Evolutionary conservation across 2,329 filamentous ascomycete genomes (phyloP).

Genomic region (Aspergillus sp.): DNA sequence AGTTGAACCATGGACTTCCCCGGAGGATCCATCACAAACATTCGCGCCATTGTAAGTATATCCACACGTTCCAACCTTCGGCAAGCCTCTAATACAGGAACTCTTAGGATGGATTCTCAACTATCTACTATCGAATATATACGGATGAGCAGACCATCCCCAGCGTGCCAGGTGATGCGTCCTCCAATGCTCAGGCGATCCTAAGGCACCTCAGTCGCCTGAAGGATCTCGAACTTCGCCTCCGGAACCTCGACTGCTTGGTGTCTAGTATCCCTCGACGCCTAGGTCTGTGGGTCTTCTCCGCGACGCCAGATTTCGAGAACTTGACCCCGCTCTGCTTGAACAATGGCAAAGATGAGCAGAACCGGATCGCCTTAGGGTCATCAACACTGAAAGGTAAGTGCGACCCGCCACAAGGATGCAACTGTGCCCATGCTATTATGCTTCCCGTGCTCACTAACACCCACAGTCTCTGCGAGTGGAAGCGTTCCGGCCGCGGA

Average conservation of each 20-base stretch:
- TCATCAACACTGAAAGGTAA: constrained; percentile 33
- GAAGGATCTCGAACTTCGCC: constrained; percentile 35
- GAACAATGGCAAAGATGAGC: constrained; percentile 22
- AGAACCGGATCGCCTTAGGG: constrained; percentile 29
- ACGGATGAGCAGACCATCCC: constrained; percentile 34
- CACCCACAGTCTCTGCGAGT: constrained; percentile 29
- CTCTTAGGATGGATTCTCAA: constrained; percentile 41
- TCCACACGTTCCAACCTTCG: not conserved
- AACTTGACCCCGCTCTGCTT: constrained; percentile 27
- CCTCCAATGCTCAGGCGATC: constrained; percentile 36
- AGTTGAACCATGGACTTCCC: constrained; percentile 43
- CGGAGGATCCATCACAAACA: constrained; percentile 40
- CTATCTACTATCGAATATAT: constrained; percentile 43
- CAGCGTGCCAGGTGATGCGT: constrained; percentile 28
- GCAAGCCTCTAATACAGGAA: constrained; percentile 19
- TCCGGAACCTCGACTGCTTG: constrained; percentile 36
- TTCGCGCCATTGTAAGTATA: constrained; percentile 41
- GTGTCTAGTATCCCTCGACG: constrained; percentile 37
- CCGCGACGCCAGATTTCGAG: constrained; percentile 36
- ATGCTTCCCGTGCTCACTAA: no score
- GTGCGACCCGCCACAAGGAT: constrained; percentile 2
- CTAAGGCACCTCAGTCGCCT: constrained; percentile 38
- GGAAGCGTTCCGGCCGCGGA: constrained; percentile 34
- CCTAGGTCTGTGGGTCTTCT: constrained; percentile 41
- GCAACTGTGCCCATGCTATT: no score